Percentiles rank a stretch among this genome's conserved stretches.
Evolutionary conservation across 73 alveolate species (phyloP).

Genomic region (Effrenium voratum): DNA sequence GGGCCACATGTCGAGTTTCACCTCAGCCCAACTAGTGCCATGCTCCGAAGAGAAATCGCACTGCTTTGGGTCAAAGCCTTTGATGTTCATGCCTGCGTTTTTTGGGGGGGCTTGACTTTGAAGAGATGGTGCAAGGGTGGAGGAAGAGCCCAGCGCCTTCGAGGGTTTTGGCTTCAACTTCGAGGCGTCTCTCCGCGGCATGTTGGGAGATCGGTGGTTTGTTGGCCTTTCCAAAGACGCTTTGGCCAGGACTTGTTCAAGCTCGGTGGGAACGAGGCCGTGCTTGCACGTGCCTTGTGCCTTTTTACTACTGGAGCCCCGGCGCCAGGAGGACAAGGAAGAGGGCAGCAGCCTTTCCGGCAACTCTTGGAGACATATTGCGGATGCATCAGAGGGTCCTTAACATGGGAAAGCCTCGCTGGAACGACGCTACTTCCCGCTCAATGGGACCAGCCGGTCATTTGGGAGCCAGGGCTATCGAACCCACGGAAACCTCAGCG

Average conservation of each 20-base stretch:
- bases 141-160: not conserved
- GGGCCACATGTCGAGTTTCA: no score
- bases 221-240: not conserved
- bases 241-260: constrained; percentile 30
- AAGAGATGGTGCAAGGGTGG: constrained; percentile 20
- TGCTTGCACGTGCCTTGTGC: not conserved
- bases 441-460: no score
- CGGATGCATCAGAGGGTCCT: not conserved
- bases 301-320: not conserved
- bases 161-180: constrained; percentile 16
- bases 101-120: no score
- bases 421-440: no score
- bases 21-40: no score
- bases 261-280: constrained; percentile 13
- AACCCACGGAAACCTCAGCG: not conserved
- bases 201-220: not conserved
- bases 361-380: not conserved
- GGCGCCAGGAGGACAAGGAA: constrained; percentile 50
- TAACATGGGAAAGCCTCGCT: no score
- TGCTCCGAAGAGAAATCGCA: no score
- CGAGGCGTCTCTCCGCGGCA: constrained; percentile 1
- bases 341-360: constrained; percentile 64
- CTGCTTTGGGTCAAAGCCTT: no score
- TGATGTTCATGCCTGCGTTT: no score
- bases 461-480: no score